Evolutionary conservation across 2,329 filamentous ascomycete genomes (phyloP).

Genomic region (Ceratocystis eucalypticola): DNA sequence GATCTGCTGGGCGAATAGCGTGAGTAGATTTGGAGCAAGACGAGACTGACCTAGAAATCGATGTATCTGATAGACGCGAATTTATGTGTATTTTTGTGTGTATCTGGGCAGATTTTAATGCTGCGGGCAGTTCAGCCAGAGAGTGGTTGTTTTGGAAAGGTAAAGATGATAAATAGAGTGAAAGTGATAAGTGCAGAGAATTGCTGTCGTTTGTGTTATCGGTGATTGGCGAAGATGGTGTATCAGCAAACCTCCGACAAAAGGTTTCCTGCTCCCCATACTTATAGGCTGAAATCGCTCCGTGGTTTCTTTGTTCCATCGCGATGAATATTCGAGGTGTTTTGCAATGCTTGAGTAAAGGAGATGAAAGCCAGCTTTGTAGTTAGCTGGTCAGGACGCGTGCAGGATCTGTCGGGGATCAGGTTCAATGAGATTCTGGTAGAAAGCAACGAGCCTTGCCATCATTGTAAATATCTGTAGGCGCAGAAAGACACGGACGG

Average conservation of each 20-base stretch:
- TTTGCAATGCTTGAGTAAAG: not conserved
- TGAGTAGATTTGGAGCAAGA: not conserved
- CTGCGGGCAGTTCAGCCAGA: not conserved
- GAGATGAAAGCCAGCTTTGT: not conserved
- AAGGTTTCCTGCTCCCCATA: not conserved
- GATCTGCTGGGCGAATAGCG: not conserved
- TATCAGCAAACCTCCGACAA: not conserved
- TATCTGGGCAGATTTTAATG: not conserved
- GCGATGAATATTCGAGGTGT: not conserved
- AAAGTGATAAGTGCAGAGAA: not conserved
- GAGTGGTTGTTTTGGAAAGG: not conserved
- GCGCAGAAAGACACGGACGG: too few relatives aligned
- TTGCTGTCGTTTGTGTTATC: not conserved
- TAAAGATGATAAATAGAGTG: not conserved
- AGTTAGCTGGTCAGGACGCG: not conserved
- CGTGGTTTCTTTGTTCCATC: not conserved
- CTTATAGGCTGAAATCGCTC: not conserved
- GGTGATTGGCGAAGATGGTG: not conserved
- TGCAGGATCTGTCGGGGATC: not conserved
- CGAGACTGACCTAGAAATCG: not conserved
- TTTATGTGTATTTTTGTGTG: not conserved
- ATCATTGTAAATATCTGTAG: not conserved
- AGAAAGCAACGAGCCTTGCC: not conserved
- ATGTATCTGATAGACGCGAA: not conserved
- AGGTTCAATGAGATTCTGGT: not conserved